Evolutionary conservation across 306 rosid species (phyloP), one percentile per base, ranked within the genome.

Genomic region (Dicorynia guianensis): DNA sequence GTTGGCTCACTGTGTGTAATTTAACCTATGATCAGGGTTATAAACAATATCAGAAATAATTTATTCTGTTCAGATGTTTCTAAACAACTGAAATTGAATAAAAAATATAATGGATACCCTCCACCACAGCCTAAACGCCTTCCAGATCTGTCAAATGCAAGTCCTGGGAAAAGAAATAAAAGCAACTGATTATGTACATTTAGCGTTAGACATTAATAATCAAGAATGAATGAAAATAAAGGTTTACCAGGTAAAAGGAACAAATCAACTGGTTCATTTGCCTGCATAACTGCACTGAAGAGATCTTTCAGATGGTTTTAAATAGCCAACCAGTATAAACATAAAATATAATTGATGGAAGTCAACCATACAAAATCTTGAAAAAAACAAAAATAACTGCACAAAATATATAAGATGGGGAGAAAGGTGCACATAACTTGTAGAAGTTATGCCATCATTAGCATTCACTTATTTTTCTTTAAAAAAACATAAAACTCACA

Each of bases 41-140:
- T 48, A 39, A 67, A 52, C 63, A 69, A 56, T 15, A 69, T 33
- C 36, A 52, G 13, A 73, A 47, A 44, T 30, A 25, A 14, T 5
- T 35, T 20, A 40, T 46, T 58, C 61, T 68, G 67, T 63, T 43
- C 55, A 49, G 60, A 73, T 39, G 72, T 48, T 72, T 75, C 44
- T 20, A 54, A 11, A 39, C 69, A 69, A 75, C 67, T 55, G 11
- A 80, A 6, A 67, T 3, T 74, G 77, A 80, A 52, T 62, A 75
- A 57, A 54, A 63, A 69, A 63, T 25, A 49, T 34, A 72, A 78
- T 6, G 75, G 65, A 76, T 89, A 95, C 98, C 99, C 99, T 86
- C 99, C 99, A 30, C 99, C 99, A 67, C 99, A 97, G 57, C 99
- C 99, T 80, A 95, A 74, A 47, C 97, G 99, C 83, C 87, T 90